phyloP scores from a whole-genome alignment of 441 rosid genomes.

The Isatis lusitanica region DNA sequence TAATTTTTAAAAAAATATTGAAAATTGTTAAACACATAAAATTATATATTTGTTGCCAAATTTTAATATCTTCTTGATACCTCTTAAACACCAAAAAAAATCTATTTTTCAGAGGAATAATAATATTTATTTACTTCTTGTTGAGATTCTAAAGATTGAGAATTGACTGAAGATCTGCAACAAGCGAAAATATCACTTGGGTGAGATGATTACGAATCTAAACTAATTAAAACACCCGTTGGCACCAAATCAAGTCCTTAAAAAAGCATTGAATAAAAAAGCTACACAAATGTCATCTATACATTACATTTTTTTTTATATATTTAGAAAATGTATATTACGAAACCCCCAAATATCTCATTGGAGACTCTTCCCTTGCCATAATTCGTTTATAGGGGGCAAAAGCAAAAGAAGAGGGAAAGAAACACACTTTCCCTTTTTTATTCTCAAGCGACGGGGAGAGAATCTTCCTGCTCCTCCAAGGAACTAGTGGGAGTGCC shows the following conservation, averaged over 20 bases:
- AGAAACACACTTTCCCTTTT: neutral
- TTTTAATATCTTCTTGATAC: too few relatives aligned
- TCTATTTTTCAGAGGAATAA: too few relatives aligned
- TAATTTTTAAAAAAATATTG: too few relatives aligned
- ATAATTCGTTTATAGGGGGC: constrained; percentile 20
- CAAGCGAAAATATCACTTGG: too few relatives aligned
- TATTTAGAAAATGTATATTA: constrained; percentile 20
- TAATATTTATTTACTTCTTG: too few relatives aligned
- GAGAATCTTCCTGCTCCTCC: constrained; percentile 50
- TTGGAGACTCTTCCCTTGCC: constrained; percentile 20
- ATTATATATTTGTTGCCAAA: too few relatives aligned
- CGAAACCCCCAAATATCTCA: constrained; percentile 26
- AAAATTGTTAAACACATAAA: too few relatives aligned
- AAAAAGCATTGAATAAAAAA: constrained; percentile 20
- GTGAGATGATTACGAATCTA: too few relatives aligned
- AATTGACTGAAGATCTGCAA: too few relatives aligned
- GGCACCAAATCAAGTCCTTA: constrained; percentile 22
- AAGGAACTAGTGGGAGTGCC: constrained; percentile 63
- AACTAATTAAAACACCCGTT: neutral
- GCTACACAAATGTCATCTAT: constrained; percentile 37
- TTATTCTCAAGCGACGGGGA: constrained; percentile 28
- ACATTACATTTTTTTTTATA: constrained; percentile 28
- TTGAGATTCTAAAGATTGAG: too few relatives aligned
- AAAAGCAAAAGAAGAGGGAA: constrained; percentile 24
- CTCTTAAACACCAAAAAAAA: too few relatives aligned